phyloP scores from a whole-genome alignment of 345 rosid genomes.

The Physaria fendleri region DNA sequence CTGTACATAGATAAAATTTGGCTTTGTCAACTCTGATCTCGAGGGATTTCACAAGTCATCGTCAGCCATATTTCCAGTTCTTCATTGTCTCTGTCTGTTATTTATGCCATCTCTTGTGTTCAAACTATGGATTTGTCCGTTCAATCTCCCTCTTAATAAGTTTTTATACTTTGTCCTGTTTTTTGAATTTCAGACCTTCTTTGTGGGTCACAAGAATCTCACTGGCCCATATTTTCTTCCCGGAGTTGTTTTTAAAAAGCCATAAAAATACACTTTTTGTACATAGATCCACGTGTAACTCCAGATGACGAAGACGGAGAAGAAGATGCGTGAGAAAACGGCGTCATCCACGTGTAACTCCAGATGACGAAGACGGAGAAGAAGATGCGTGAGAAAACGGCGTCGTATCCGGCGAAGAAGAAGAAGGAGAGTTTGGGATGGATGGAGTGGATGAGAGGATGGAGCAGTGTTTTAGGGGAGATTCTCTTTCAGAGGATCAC shows the following conservation, averaged over 20 bases:
- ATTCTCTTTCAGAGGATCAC: slow-evolving; percentile 63
- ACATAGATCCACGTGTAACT: slow-evolving; percentile 21
- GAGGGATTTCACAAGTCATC: slow-evolving; percentile 22
- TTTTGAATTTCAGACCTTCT: no score
- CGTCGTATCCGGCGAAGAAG: slow-evolving; percentile 15
- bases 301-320: no score
- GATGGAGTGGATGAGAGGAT: slow-evolving; percentile 77
- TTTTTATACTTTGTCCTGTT: no score
- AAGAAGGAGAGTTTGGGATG: slow-evolving; percentile 66
- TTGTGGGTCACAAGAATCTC: slow-evolving; percentile 11
- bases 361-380: not conserved
- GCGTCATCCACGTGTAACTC: no score
- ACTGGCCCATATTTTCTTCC: no score
- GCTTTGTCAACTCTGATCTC: slow-evolving; percentile 15
- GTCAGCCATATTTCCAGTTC: slow-evolving; percentile 6
- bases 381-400: slow-evolving; percentile 7
- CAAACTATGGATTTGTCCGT: slow-evolving; percentile 7
- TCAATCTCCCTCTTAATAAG: no score
- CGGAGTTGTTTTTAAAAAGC: not conserved
- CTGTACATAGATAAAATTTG: slow-evolving; percentile 22
- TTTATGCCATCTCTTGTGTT: not conserved
- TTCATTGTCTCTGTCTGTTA: not conserved
- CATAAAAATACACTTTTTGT: slow-evolving; percentile 4
- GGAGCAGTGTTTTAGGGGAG: slow-evolving; percentile 54
- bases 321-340: no score